These are phyloP conservation scores for Nitzschia inconspicua DNA, from an alignment of 108 stramenopile species.

Conservation along the genomic window DNA sequence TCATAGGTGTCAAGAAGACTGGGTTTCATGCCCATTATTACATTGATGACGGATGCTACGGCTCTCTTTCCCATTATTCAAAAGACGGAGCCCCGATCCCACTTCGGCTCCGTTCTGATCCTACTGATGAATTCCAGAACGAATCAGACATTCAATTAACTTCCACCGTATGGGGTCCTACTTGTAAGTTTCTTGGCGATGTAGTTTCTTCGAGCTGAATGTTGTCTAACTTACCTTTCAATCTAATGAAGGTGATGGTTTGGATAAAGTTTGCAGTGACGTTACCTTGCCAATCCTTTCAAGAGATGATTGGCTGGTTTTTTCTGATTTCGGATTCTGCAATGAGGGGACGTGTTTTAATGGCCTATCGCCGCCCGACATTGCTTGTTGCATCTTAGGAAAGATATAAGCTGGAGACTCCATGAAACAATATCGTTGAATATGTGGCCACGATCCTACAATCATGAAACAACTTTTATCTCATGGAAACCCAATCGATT, in stretches of 20 bases:
- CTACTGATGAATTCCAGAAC: not conserved
- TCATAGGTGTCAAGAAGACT: slow-evolving; percentile 40
- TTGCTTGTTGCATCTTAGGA: slow-evolving; percentile 43
- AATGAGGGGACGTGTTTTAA: slow-evolving; percentile 44
- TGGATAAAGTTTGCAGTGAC: slow-evolving; percentile 39
- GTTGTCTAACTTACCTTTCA: not conserved
- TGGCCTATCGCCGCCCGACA: slow-evolving; percentile 50
- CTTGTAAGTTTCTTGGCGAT: slow-evolving; percentile 13
- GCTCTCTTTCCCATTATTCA: slow-evolving; percentile 29
- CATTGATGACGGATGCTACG: slow-evolving; percentile 56
- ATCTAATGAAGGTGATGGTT: slow-evolving; percentile 27
- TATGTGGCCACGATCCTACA: too few relatives aligned
- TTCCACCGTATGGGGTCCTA: slow-evolving; percentile 53
- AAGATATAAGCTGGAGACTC: too few relatives aligned
- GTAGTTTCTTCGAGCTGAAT: not conserved
- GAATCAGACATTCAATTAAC: not conserved
- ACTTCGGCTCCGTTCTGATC: not conserved
- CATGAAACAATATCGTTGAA: too few relatives aligned
- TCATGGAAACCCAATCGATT: too few relatives aligned
- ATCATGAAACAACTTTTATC: too few relatives aligned
- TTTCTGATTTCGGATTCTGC: slow-evolving; percentile 34
- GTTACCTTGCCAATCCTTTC: slow-evolving; percentile 27
- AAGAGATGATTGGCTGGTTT: slow-evolving; percentile 49
- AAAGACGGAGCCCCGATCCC: slow-evolving; percentile 12
- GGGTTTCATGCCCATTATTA: slow-evolving; percentile 25